These are phyloP conservation scores for Tremellales sp. DNA, from an alignment of 1,284 basidiomycete genomes.

Conservation along the genomic window DNA sequence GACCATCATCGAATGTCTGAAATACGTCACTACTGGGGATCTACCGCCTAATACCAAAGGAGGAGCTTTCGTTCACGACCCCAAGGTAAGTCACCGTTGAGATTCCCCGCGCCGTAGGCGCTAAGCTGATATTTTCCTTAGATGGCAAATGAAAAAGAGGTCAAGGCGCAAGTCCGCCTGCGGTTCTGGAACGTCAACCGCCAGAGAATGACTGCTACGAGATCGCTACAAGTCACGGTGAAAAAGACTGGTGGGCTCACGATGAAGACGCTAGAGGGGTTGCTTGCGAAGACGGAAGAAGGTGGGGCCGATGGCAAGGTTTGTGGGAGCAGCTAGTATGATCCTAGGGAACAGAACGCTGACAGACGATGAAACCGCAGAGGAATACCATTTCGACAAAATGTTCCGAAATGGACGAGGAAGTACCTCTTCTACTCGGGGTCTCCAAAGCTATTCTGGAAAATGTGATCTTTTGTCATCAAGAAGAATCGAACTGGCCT, in stretches of 20 bases:
- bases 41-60: slow-evolving; percentile 96
- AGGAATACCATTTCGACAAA: slow-evolving; percentile 87
- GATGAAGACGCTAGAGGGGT: slow-evolving; percentile 97
- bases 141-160: slow-evolving; percentile 97
- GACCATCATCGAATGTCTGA: slow-evolving; percentile 98
- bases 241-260: slow-evolving; percentile 84
- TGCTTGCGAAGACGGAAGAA: slow-evolving; percentile 69
- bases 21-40: slow-evolving; percentile 97
- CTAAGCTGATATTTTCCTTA: slow-evolving; percentile 20
- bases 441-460: slow-evolving; percentile 96
- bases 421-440: slow-evolving; percentile 88
- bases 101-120: too few species aligned
- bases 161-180: slow-evolving; percentile 95
- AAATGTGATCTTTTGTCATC: slow-evolving; percentile 99
- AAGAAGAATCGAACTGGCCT: slow-evolving; percentile 99
- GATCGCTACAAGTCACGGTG: slow-evolving; percentile 87
- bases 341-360: background rate
- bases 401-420: slow-evolving; percentile 91
- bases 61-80: slow-evolving; percentile 96
- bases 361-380: slow-evolving; percentile 49
- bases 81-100: slow-evolving; percentile 55
- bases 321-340: slow-evolving; percentile 8
- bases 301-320: slow-evolving; percentile 72
- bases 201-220: slow-evolving; percentile 82
- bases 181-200: slow-evolving; percentile 87